Evolutionary conservation across 805 yeast genomes (phyloP).

Genomic region (Torulaspora quercuum): DNA sequence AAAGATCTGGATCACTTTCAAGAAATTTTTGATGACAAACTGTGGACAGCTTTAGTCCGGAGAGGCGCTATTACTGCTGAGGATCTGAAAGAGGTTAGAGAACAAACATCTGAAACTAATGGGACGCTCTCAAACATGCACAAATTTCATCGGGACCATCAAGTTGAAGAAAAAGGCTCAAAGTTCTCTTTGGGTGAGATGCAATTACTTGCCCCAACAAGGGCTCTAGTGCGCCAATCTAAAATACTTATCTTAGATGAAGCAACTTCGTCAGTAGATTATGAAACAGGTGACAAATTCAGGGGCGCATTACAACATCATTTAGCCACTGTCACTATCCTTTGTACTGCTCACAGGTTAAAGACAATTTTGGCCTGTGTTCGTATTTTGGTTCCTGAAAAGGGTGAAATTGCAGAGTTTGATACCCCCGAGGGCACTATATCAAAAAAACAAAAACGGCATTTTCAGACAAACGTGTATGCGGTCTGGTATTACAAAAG

Average conservation of each 20-base stretch:
- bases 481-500: constrained; percentile 42
- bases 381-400: constrained; percentile 55
- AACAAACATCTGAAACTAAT: constrained; percentile 32
- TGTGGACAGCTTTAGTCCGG: constrained; percentile 61
- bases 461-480: constrained; percentile 51
- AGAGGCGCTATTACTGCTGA: constrained; percentile 53
- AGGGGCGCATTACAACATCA: constrained; percentile 53
- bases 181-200: constrained; percentile 72
- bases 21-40: constrained; percentile 51
- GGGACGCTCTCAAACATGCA: constrained; percentile 37
- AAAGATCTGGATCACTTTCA: constrained; percentile 70
- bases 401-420: constrained; percentile 52
- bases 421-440: constrained; percentile 52
- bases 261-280: constrained; percentile 75
- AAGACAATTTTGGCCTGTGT: constrained; percentile 60
- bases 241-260: constrained; percentile 66
- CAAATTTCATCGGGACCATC: constrained; percentile 59
- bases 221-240: constrained; percentile 64
- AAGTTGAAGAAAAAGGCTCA: constrained; percentile 64
- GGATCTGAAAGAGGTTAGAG: constrained; percentile 35
- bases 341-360: constrained; percentile 71
- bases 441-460: constrained; percentile 40
- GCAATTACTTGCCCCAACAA: constrained; percentile 63
- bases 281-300: constrained; percentile 67
- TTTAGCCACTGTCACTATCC: constrained; percentile 60